phyloP scores from a whole-genome alignment of 1,284 basidiomycete species.

The Somion occarium region DNA sequence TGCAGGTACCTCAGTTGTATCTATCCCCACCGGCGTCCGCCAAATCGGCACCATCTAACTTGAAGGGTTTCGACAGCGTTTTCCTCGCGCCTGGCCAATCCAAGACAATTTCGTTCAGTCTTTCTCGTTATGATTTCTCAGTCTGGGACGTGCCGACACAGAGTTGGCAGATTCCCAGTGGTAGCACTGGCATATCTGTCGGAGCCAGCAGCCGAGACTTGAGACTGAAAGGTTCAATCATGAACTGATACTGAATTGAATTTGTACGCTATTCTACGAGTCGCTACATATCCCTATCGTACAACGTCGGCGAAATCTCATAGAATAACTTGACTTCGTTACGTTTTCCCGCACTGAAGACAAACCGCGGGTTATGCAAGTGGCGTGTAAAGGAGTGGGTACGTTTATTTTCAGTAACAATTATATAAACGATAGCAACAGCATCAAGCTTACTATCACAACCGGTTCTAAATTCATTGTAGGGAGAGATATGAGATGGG shows the following conservation, averaged over 20 bases:
- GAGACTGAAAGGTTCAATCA: conserved; percentile 28
- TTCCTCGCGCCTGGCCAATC: conserved; percentile 44
- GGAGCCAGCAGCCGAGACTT: conserved; percentile 27
- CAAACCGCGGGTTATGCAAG: no score
- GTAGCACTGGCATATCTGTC: conserved; percentile 22
- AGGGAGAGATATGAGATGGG: no score
- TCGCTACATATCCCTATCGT: no score
- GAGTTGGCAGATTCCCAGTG: conserved; percentile 23
- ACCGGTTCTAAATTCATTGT: no score
- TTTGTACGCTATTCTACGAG: no score
- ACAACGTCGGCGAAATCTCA: no score
- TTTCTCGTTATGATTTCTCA: conserved; percentile 58
- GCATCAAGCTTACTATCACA: no score
- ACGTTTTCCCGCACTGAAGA: no score
- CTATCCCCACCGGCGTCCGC: conserved; percentile 52
- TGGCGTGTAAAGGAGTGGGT: no score
- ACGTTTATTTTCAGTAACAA: no score
- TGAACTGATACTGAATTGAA: conserved; percentile 21
- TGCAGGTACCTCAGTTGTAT: conserved; percentile 62
- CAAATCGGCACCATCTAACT: conserved; percentile 53
- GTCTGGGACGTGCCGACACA: conserved; percentile 25
- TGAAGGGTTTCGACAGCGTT: conserved; percentile 65
- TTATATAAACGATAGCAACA: no score
- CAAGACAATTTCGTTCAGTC: conserved; percentile 43
- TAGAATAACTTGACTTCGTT: no score